Evolutionary conservation across 371 early-diverging fungal genomes (phyloP).

Genomic region (Mucor racemosus): DNA sequence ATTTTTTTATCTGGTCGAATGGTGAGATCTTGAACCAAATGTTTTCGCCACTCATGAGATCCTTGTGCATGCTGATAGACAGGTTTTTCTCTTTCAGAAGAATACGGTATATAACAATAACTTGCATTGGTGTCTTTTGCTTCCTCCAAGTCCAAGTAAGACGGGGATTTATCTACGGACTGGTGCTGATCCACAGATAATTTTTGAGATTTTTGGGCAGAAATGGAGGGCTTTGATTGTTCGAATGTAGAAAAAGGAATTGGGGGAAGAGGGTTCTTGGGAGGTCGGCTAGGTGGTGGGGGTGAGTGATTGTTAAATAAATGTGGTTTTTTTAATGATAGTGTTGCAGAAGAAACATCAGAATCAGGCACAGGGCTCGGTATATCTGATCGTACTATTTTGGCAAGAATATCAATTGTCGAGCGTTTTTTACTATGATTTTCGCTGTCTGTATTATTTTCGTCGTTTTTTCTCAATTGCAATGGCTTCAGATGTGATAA

Average conservation of each 20-base stretch:
- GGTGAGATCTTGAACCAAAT: neutral
- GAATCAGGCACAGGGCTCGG: neutral
- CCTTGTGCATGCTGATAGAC: neutral
- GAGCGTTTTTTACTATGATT: neutral
- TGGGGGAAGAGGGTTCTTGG: neutral
- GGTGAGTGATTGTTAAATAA: neutral
- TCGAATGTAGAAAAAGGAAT: neutral
- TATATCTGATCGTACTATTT: neutral
- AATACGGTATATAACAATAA: neutral
- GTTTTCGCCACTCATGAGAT: neutral
- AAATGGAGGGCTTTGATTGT: no score
- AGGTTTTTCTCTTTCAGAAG: neutral
- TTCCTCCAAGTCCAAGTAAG: neutral
- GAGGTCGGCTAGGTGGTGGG: neutral
- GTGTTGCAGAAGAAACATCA: neutral
- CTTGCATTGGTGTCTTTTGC: neutral
- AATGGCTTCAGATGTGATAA: neutral
- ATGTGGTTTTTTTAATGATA: neutral
- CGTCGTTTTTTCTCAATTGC: neutral
- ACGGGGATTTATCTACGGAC: neutral
- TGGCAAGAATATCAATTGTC: neutral
- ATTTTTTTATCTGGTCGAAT: neutral
- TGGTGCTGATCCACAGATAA: neutral
- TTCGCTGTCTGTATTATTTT: neutral
- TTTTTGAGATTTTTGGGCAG: neutral